Base-by-base conservation (phyloP, 176 grass and related monocot species). In the Rhynchospora breviuscula region DNA sequence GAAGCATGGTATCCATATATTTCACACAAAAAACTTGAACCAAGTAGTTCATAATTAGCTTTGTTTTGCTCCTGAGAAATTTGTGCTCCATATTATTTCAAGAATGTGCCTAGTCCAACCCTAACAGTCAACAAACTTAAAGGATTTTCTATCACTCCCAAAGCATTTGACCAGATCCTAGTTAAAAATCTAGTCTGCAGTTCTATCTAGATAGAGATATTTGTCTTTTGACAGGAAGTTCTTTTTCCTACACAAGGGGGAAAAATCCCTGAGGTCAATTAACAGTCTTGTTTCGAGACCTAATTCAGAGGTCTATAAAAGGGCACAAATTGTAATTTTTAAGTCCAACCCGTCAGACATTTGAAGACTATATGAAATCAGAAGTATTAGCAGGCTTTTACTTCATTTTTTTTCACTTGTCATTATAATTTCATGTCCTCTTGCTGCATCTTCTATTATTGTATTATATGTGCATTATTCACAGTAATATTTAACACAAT, bases 21-120 rank as follows among this genome's bases (percentile, higher is more conserved):
- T 78, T 33, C 73, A 57, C 51, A 57, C 52, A 57, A 26, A 78
- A 33, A 78, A 57, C 52, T 25, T 78, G 25, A 54, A 78, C 49
- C 11, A 10, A 26, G 12, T 33, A 9, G 17, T 56, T 29, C 14
- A 22, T 77, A 53, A 29, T 14, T 75, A 57, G 14, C 25, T 33
- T 52, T 54, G 73, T 57, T 40, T 76, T 78, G 73, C 73, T 33
- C 73, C 48, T 19, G 12, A 78, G 73, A 78, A 78, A 78, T 25
- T 56, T 3, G 13, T 57, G 73, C 51, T 78, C 11, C 46, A 71
- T 19, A 21, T 22, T 71, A 48, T 56, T 57, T 57, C 23, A 57
- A 51, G 49, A 17, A 56, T 5, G 6, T 78, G 57, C 51, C 73
- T 33, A 78, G 4, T 18, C 23, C 8, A 71, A 71, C 6, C 18